Evolutionary conservation across 2,329 filamentous ascomycete species (phyloP).

Genomic region (Clarireedia sp.): DNA sequence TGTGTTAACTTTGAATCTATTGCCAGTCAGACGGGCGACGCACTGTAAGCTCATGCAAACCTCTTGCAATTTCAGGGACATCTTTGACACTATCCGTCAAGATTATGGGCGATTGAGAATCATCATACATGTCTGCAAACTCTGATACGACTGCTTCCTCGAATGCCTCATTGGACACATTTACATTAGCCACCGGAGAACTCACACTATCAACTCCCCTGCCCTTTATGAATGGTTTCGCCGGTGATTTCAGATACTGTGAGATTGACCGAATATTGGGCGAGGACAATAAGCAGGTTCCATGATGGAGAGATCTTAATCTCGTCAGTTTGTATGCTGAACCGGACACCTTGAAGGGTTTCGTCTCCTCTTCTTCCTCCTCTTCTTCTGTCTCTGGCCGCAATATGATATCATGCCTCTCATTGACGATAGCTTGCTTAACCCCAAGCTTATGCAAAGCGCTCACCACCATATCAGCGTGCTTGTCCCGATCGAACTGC

Average conservation of each 20-base stretch:
- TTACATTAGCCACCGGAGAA: conserved; percentile 74
- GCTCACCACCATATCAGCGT: conserved; percentile 89
- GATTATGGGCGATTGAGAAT: conserved; percentile 27
- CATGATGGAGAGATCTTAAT: conserved; percentile 78
- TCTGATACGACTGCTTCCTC: conserved; percentile 50
- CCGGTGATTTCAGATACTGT: conserved; percentile 67
- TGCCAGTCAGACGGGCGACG: conserved; percentile 16
- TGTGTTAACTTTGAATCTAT: conserved; percentile 20
- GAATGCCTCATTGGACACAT: conserved; percentile 42
- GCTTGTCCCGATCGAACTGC: conserved; percentile 72
- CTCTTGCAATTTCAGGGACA: conserved; percentile 49
- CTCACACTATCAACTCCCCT: conserved; percentile 88
- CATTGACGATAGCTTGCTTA: conserved; percentile 65
- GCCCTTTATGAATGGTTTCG: conserved; percentile 65
- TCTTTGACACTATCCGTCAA: conserved; percentile 31
- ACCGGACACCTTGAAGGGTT: conserved; percentile 73
- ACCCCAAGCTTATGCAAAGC: conserved; percentile 58
- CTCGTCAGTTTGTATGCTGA: conserved; percentile 92
- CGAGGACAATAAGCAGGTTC: conserved; percentile 76
- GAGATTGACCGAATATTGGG: conserved; percentile 65
- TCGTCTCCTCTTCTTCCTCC: conserved; percentile 11
- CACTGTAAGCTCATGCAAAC: conserved; percentile 55
- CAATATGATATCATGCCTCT: conserved; percentile 87
- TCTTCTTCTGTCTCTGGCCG: conserved; percentile 32
- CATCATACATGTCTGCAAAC: conserved; percentile 61